phyloP scores from a whole-genome alignment of 345 rosid genomes.

The Microthlaspi erraticum region DNA sequence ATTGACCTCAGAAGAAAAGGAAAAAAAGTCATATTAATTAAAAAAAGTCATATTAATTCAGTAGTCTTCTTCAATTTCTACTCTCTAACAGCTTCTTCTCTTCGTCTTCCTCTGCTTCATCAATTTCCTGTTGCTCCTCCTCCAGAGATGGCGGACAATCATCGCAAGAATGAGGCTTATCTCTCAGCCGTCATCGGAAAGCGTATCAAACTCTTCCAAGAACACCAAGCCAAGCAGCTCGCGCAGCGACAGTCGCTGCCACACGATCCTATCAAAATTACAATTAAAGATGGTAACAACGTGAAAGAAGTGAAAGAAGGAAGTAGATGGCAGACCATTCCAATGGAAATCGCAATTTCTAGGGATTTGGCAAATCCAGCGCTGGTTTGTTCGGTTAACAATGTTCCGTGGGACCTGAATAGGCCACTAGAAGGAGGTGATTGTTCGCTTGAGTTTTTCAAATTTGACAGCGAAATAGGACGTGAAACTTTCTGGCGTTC shows the following conservation, averaged over 20 bases:
- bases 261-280: too few species aligned
- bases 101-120: too few species aligned
- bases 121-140: too few species aligned
- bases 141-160: neutral
- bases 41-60: too few species aligned
- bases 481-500: slow-evolving; percentile 96
- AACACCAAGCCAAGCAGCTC: too few species aligned
- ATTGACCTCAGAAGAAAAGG: too few species aligned
- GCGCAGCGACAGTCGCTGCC: neutral
- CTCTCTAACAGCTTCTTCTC: too few species aligned
- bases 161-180: slow-evolving; percentile 52
- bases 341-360: slow-evolving; percentile 15
- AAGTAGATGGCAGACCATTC: too few species aligned
- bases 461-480: slow-evolving; percentile 53
- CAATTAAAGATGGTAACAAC: too few species aligned
- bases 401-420: slow-evolving; percentile 76
- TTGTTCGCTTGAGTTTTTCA: neutral
- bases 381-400: slow-evolving; percentile 71
- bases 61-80: too few species aligned
- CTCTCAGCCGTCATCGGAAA: slow-evolving; percentile 53
- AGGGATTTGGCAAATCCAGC: slow-evolving; percentile 68
- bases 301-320: too few species aligned
- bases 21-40: too few species aligned
- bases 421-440: slow-evolving; percentile 51
- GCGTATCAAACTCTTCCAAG: slow-evolving; percentile 49